Evolutionary conservation across 495 filamentous ascomycete species (phyloP).

Genomic region (Wilcoxina mikolae): DNA sequence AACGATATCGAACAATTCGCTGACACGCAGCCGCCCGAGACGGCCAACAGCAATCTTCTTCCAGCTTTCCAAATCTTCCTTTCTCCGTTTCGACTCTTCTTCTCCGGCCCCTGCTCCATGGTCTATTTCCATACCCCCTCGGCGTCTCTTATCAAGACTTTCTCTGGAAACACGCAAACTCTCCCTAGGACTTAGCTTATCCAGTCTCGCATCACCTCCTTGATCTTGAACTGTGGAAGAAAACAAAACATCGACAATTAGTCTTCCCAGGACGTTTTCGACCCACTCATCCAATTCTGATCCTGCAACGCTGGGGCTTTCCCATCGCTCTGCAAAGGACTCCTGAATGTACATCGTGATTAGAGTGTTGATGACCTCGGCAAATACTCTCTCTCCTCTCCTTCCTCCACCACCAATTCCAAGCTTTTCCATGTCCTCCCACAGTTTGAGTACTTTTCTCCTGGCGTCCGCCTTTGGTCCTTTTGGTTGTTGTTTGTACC

Average conservation of each 20-base stretch:
- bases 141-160: conserved; percentile 23
- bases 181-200: conserved; percentile 25
- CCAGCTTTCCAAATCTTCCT: conserved; percentile 55
- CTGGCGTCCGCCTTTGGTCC: conserved; percentile 19
- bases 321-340: conserved; percentile 20
- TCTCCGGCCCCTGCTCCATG: conserved; percentile 21
- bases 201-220: conserved; percentile 17
- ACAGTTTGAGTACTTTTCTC: conserved; percentile 25
- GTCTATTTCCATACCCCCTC: conserved; percentile 27
- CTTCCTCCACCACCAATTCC: conserved; percentile 26
- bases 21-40: conserved; percentile 62
- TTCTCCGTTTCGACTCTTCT: conserved; percentile 24
- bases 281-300: conserved; percentile 23
- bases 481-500: conserved; percentile 15
- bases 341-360: conserved; percentile 25
- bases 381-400: conserved; percentile 27
- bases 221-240: conserved; percentile 15
- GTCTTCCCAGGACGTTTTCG: conserved; percentile 19
- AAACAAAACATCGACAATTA: conserved; percentile 27
- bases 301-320: conserved; percentile 16
- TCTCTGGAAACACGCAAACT: conserved; percentile 24
- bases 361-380: conserved; percentile 27
- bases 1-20: conserved; percentile 78
- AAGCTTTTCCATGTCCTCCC: conserved; percentile 24
- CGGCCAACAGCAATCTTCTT: conserved; percentile 64